Conservation (phyloP, 805 yeast species). For the Suhomyces prunicola region DNA sequence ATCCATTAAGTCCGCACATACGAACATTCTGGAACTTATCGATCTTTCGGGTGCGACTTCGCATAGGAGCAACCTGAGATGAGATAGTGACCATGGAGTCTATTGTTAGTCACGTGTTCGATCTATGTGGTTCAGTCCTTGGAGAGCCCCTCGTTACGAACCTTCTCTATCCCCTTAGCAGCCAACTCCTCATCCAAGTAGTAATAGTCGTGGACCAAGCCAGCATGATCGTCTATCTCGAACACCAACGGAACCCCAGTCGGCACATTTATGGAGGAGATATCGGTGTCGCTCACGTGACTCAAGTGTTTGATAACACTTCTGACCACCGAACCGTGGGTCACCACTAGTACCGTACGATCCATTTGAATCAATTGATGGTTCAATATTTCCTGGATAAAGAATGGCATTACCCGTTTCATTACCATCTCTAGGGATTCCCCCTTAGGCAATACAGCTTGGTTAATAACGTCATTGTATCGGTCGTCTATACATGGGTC, state of each 20-base stretch:
- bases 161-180: conserved; percentile 34
- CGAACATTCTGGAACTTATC: conserved; percentile 1
- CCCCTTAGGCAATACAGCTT: conserved; percentile 31
- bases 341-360: conserved; percentile 35
- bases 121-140: not conserved
- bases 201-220: conserved; percentile 27
- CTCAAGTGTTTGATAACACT: conserved; percentile 38
- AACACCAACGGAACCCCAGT: conserved; percentile 45
- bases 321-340: conserved; percentile 44
- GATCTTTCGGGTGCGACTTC: conserved; percentile 5
- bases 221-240: conserved; percentile 32
- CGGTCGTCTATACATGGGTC: conserved; percentile 37
- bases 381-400: conserved; percentile 26
- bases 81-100: not conserved
- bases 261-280: conserved; percentile 40
- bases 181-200: conserved; percentile 43
- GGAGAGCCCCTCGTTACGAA: conserved; percentile 22
- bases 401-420: conserved; percentile 39
- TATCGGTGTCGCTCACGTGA: conserved; percentile 35
- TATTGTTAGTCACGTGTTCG: not conserved
- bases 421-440: conserved; percentile 39
- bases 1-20: not conserved
- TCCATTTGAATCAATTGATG: conserved; percentile 20
- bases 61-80: not conserved
- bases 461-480: conserved; percentile 23